Percentiles rank a stretch among this genome's conserved stretches.
Conservation (phyloP, 2,329 filamentous ascomycete genomes). For the Penicillium sp. region DNA sequence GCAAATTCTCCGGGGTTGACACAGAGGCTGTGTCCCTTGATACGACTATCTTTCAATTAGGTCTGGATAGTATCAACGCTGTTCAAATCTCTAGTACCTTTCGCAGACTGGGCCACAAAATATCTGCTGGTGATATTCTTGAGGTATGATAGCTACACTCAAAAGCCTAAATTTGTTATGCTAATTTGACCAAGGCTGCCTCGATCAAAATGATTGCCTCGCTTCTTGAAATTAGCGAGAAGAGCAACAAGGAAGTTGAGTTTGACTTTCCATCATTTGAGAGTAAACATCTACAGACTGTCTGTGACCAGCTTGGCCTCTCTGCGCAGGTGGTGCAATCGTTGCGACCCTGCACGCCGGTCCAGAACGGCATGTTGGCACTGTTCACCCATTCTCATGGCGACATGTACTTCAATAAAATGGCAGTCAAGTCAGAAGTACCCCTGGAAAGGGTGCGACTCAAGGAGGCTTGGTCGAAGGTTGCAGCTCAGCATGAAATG, state of each 20-base stretch:
- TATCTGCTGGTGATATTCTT: conserved; percentile 73
- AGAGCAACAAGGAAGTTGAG: conserved; percentile 2
- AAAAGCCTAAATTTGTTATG: background rate
- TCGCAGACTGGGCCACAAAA: conserved; percentile 55
- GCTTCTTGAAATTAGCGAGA: conserved; percentile 39
- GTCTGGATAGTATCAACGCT: conserved; percentile 86
- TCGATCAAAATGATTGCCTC: conserved; percentile 36
- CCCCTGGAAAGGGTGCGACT: conserved; percentile 45
- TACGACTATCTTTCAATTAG: conserved; percentile 82
- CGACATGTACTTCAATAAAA: conserved; percentile 70
- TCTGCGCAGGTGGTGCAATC: conserved; percentile 48
- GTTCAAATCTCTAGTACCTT: conserved; percentile 71
- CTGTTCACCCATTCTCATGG: conserved; percentile 69
- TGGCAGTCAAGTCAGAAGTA: conserved; percentile 52
- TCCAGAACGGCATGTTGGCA: conserved; percentile 77
- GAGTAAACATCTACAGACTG: conserved; percentile 32
- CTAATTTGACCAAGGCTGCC: conserved; percentile 28
- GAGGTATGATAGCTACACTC: conserved; percentile 42
- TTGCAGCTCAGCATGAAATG: conserved; percentile 62
- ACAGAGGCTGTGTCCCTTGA: conserved; percentile 52
- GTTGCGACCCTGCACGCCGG: conserved; percentile 72
- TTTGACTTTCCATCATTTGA: conserved; percentile 56
- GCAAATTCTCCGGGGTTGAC: conserved; percentile 56
- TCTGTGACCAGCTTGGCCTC: conserved; percentile 35
- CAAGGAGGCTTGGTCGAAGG: conserved; percentile 57